Conservation (phyloP, 345 rosid genomes). For the Luvunga scandens region DNA sequence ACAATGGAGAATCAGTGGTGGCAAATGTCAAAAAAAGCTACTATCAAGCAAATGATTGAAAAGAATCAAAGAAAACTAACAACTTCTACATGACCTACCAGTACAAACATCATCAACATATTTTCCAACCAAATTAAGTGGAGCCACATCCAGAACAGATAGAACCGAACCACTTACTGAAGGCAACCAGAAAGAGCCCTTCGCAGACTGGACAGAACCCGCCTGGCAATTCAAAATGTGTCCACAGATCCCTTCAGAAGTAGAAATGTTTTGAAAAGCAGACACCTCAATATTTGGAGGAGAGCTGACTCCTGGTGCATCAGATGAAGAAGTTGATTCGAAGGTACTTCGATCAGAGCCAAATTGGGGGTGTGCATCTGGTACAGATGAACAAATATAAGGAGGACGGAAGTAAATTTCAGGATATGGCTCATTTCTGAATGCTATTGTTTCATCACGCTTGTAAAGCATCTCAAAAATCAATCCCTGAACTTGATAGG, state of each 20-base stretch:
- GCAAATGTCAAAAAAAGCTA: slow-evolving; percentile 9
- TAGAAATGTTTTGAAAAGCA: slow-evolving; percentile 20
- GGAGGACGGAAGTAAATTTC: slow-evolving; percentile 42
- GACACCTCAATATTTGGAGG: slow-evolving; percentile 23
- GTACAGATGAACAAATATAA: slow-evolving; percentile 39
- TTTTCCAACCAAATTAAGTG: slow-evolving; percentile 54
- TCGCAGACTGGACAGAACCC: slow-evolving; percentile 24
- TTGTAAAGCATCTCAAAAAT: slow-evolving; percentile 63
- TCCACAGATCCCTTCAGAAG: slow-evolving; percentile 14
- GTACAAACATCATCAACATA: slow-evolving; percentile 56
- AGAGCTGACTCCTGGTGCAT: slow-evolving; percentile 12
- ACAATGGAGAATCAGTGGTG: slow-evolving; percentile 17
- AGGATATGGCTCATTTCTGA: slow-evolving; percentile 56
- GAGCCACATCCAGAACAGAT: slow-evolving; percentile 59
- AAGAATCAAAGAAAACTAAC: neutral
- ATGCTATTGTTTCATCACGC: slow-evolving; percentile 47
- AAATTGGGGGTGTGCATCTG: slow-evolving; percentile 24
- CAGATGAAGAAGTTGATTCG: slow-evolving; percentile 19
- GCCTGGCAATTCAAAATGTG: slow-evolving; percentile 18
- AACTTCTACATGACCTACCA: slow-evolving; percentile 43
- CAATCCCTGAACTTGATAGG: slow-evolving; percentile 66
- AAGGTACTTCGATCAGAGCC: slow-evolving; percentile 16
- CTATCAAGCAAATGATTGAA: slow-evolving; percentile 17
- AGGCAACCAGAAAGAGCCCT: slow-evolving; percentile 43
- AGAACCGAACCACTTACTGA: slow-evolving; percentile 36